Evolutionary conservation across 1,284 basidiomycete genomes (phyloP).

Genomic region (Spongiforma sp.): DNA sequence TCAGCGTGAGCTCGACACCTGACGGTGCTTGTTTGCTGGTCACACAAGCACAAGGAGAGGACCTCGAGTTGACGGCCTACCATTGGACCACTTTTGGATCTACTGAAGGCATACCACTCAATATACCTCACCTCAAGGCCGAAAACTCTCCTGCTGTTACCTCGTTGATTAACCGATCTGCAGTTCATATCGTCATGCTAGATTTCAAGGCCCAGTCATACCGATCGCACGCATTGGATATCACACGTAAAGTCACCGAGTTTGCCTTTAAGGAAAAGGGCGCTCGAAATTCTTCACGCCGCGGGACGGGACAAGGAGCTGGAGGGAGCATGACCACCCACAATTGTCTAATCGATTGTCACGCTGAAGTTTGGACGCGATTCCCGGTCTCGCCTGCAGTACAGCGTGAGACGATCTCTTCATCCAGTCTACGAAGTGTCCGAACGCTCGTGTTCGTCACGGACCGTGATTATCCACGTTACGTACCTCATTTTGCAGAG

Average conservation of each 20-base stretch:
- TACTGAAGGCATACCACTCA: conserved; percentile 20
- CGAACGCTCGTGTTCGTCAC: conserved; percentile 53
- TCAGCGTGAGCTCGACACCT: conserved; percentile 44
- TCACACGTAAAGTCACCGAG: conserved; percentile 58
- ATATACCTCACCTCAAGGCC: conserved; percentile 8
- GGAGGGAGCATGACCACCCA: conserved; percentile 28
- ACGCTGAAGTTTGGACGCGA: conserved; percentile 65
- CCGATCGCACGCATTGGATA: conserved; percentile 50
- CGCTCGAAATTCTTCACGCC: conserved; percentile 13
- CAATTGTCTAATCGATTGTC: conserved; percentile 61
- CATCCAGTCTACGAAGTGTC: conserved; percentile 35
- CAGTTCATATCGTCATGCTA: conserved; percentile 49
- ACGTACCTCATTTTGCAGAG: conserved; percentile 47
- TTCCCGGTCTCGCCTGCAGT: conserved; percentile 65
- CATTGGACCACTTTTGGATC: conserved; percentile 34
- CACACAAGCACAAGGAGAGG: conserved; percentile 29
- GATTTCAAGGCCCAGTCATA: conserved; percentile 38
- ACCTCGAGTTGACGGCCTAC: conserved; percentile 22
- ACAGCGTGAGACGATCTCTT: conserved; percentile 49
- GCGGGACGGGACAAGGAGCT: conserved; percentile 15
- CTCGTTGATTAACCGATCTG: conserved; percentile 48
- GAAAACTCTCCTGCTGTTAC: conserved; percentile 37
- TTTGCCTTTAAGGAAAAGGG: conserved; percentile 55
- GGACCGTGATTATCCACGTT: conserved; percentile 39
- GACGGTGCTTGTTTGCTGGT: conserved; percentile 58